Base-by-base conservation (phyloP, 1,284 basidiomycete genomes). In the Apiotrichum gamsii region DNA sequence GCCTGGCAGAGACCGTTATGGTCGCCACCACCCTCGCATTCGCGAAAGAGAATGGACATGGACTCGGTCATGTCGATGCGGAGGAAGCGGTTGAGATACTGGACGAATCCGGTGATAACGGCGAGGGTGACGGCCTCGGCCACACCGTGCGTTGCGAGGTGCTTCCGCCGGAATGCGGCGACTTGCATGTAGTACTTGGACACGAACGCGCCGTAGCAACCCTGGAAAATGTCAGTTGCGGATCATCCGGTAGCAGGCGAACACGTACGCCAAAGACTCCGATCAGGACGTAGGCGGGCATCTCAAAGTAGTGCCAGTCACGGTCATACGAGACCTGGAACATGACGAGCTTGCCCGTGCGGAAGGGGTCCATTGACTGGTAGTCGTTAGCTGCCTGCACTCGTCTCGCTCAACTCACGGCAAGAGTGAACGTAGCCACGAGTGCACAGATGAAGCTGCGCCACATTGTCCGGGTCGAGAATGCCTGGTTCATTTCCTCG, bases 281-380 rank as follows among this genome's bases (percentile, higher is more conserved):
- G 36, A 98, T 81, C 52, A 98, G 79, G 44, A 97, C 78, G 73
- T 91, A 96, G 28, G 93, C 80, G n/a, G 94, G 83, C 45, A 98
- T 89, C 69, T 97, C 95, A 66, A 98, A 98, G 74, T 95, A 97
- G 69, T 98, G 94, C 95, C 95, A 99, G 63, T 94, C 90, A 24
- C 93, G 80, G 67, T 89, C 90, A 71, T 98, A 98, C 6, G 91
- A 94, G 54, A 98, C 90, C 69, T 96, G 90, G 77, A 98, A 98
- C 53, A 97, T 75, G 61, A 98, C 95, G 24, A 99, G 82, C 69
- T 98, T 98, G 30, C 95, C 95, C 0, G 95, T 98, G 21, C 93
- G 80, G 75, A 91, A 99, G 1, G 95, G 95, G 66, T 98, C 97
- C 86, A 99, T 93, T 3, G 88, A 87, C 85, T 91, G 57, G 9